phyloP scores from a whole-genome alignment of 2,329 filamentous ascomycete genomes.

The Penicillium verrucosum region DNA sequence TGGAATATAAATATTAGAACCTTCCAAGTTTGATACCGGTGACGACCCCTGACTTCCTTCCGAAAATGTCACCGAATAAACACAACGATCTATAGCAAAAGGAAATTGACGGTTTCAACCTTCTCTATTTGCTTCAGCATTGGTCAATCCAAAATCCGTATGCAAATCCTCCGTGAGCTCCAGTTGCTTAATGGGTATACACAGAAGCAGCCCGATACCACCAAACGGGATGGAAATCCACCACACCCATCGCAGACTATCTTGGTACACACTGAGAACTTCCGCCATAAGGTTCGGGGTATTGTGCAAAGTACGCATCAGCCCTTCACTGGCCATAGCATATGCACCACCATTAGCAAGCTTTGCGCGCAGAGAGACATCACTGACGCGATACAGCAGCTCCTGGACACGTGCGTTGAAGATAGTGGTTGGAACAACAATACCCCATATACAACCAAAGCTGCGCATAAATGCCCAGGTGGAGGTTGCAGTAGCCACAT shows the following conservation, averaged over 20 bases:
- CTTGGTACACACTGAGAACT: conserved; percentile 35
- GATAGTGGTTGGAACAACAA: conserved; percentile 28
- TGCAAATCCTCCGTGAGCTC: background rate
- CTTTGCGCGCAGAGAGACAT: conserved; percentile 4
- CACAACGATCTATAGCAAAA: background rate
- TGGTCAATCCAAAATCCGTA: conserved; percentile 34
- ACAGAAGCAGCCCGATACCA: conserved; percentile 32
- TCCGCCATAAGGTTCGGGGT: conserved; percentile 12
- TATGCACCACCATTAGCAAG: conserved; percentile 26
- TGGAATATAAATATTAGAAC: background rate
- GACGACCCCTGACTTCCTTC: background rate
- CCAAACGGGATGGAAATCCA: conserved; percentile 35
- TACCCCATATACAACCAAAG: conserved; percentile 34
- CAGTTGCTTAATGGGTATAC: conserved; percentile 34
- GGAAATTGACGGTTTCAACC: background rate
- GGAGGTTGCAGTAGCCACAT: conserved; percentile 27
- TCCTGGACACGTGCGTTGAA: conserved; percentile 29
- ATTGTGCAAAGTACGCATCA: background rate
- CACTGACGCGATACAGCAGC: conserved; percentile 13
- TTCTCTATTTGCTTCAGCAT: conserved; percentile 39
- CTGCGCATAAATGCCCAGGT: conserved; percentile 32
- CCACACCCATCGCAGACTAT: conserved; percentile 40
- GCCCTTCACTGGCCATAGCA: conserved; percentile 12
- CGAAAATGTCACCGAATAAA: background rate
- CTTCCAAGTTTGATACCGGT: background rate